These are phyloP conservation scores for Poa pratensis DNA, from an alignment of 176 grass and related monocot genomes.

Conservation along the genomic window DNA sequence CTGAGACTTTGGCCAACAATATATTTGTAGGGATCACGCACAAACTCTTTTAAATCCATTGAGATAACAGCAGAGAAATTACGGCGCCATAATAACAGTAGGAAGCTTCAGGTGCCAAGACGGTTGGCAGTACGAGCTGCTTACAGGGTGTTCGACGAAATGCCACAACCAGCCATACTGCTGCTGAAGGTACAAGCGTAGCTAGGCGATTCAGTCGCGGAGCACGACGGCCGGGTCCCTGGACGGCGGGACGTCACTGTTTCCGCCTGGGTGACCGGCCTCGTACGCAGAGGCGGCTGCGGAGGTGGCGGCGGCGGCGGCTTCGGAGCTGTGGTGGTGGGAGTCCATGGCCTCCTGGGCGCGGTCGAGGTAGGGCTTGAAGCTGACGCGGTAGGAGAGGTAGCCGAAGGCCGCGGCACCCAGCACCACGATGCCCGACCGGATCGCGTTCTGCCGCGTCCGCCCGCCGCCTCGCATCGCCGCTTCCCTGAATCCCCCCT, in stretches of 20 bases:
- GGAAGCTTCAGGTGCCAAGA: neutral
- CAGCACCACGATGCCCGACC: conserved; percentile 82
- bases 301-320: neutral
- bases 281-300: neutral
- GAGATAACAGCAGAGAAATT: neutral
- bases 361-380: conserved; percentile 88
- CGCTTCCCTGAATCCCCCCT: neutral
- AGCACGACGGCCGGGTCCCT: conserved; percentile 54
- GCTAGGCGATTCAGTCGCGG: conserved; percentile 31
- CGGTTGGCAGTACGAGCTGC: neutral
- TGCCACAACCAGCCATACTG: neutral
- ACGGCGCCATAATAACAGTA: neutral
- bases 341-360: conserved; percentile 62
- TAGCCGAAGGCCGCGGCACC: conserved; percentile 75
- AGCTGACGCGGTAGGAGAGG: conserved; percentile 81
- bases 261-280: neutral
- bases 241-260: conserved; percentile 17
- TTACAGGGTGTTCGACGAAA: conserved; percentile 46
- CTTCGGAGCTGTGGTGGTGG: neutral
- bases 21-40: neutral
- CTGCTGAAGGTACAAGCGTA: too few species aligned
- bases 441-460: conserved; percentile 68
- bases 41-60: neutral
- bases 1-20: neutral
- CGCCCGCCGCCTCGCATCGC: conserved; percentile 44